Percentiles rank a stretch among this genome's conserved stretches.
Evolutionary conservation across 805 yeast species (phyloP).

Genomic region (Brettanomyces bruxellensis): DNA sequence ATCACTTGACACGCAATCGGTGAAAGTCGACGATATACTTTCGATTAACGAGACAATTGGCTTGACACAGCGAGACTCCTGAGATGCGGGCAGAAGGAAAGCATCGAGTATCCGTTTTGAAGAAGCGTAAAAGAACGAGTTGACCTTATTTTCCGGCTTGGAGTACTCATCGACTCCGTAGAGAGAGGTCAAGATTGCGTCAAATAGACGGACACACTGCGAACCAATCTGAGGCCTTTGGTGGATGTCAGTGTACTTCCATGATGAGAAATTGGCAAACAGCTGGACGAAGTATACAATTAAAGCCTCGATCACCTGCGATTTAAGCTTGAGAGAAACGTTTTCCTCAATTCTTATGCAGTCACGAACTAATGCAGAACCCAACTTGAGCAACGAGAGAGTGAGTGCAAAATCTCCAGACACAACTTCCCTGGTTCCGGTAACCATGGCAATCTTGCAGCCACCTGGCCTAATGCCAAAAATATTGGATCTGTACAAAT

Average conservation of each 20-base stretch:
- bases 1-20: constrained; percentile 20
- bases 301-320: constrained; percentile 46
- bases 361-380: constrained; percentile 42
- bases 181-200: constrained; percentile 41
- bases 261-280: constrained; percentile 64
- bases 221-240: constrained; percentile 59
- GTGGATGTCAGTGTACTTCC: constrained; percentile 49
- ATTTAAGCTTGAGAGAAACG: constrained; percentile 33
- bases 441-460: constrained; percentile 49
- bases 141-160: constrained; percentile 31
- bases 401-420: constrained; percentile 61
- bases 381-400: constrained; percentile 46
- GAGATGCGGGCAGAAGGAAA: constrained; percentile 44
- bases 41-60: constrained; percentile 48
- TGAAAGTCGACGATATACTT: constrained; percentile 25
- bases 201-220: constrained; percentile 43
- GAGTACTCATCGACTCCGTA: constrained; percentile 42
- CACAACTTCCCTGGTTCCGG: constrained; percentile 68
- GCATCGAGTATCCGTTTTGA: constrained; percentile 42
- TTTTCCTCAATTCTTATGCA: constrained; percentile 32
- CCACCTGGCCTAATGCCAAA: constrained; percentile 55
- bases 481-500: constrained; percentile 56
- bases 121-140: constrained; percentile 41
- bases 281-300: constrained; percentile 51
- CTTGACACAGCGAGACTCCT: constrained; percentile 42